Percentiles rank a stretch among this genome's conserved stretches.
Conservation (phyloP, 805 yeast genomes). For the Lipomyces yamanashiensis region DNA sequence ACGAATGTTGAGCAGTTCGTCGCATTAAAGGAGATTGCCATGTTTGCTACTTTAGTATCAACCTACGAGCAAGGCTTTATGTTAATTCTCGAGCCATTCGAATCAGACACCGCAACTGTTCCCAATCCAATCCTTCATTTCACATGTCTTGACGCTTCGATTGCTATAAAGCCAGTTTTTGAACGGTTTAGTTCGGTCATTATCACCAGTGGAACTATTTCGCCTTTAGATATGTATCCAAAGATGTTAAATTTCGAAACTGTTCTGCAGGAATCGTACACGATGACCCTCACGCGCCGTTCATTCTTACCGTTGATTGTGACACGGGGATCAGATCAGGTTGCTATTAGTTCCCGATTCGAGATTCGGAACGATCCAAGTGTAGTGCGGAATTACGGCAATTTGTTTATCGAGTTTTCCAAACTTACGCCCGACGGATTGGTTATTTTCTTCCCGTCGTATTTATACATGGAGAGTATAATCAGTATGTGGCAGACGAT, state of each 20-base stretch:
- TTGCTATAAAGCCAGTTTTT: slow-evolving; percentile 95
- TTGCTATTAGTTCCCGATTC: slow-evolving; percentile 92
- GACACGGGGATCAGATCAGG: slow-evolving; percentile 98
- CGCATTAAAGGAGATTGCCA: slow-evolving; percentile 93
- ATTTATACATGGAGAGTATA: slow-evolving; percentile 96
- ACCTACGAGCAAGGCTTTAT: slow-evolving; percentile 94
- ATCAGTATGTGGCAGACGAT: slow-evolving; percentile 98
- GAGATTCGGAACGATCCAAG: slow-evolving; percentile 98
- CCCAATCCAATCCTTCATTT: slow-evolving; percentile 95
- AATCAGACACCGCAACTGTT: slow-evolving; percentile 90
- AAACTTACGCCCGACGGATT: slow-evolving; percentile 97
- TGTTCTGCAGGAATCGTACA: slow-evolving; percentile 89
- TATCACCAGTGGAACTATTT: slow-evolving; percentile 96
- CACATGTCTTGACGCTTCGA: slow-evolving; percentile 95
- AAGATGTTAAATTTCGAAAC: slow-evolving; percentile 93
- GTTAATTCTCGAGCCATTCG: slow-evolving; percentile 92
- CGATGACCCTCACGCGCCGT: slow-evolving; percentile 91
- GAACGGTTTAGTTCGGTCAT: slow-evolving; percentile 90
- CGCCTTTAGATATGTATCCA: slow-evolving; percentile 98
- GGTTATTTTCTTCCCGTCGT: slow-evolving; percentile 97
- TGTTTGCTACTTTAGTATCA: slow-evolving; percentile 93
- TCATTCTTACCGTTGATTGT: slow-evolving; percentile 95
- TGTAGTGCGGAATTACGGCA: slow-evolving; percentile 95
- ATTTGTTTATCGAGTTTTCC: slow-evolving; percentile 85
- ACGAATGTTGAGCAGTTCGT: slow-evolving; percentile 87